Conservation (phyloP, 306 rosid species). For the Acacia crassicarpa region DNA sequence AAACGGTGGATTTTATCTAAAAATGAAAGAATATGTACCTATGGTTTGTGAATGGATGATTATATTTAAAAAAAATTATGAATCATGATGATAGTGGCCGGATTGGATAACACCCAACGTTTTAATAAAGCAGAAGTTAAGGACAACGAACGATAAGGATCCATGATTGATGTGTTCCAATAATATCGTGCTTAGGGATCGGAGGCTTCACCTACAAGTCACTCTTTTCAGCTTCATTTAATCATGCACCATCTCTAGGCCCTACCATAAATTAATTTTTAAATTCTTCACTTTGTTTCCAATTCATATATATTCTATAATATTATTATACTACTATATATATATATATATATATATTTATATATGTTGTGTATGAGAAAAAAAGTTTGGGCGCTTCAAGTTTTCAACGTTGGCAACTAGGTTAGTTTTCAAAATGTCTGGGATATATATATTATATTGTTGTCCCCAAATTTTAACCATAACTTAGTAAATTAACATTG, state of each 20-base stretch:
- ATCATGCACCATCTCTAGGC: constrained; percentile 15
- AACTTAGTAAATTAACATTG: too few species aligned
- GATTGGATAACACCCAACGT: constrained; percentile 24
- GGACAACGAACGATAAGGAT: constrained; percentile 29
- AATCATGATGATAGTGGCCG: not conserved
- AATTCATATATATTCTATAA: not conserved
- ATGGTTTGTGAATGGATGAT: not conserved
- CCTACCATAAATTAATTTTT: not conserved
- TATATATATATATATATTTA: too few species aligned
- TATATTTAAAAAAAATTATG: not conserved
- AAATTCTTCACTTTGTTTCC: not conserved
- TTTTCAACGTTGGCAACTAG: not conserved
- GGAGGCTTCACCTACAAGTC: constrained; percentile 15
- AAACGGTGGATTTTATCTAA: not conserved
- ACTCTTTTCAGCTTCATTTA: too few species aligned
- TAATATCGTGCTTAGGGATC: not conserved
- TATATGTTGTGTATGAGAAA: not conserved
- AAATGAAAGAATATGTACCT: constrained; percentile 29
- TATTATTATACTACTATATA: too few species aligned
- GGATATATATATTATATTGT: too few species aligned
- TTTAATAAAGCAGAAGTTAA: constrained; percentile 25
- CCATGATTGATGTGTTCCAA: constrained; percentile 1
- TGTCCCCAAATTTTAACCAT: too few species aligned
- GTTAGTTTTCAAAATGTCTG: too few species aligned
- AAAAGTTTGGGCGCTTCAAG: not conserved